Base-by-base conservation (phyloP, 75 land plant species). In the Pinus taeda region DNA sequence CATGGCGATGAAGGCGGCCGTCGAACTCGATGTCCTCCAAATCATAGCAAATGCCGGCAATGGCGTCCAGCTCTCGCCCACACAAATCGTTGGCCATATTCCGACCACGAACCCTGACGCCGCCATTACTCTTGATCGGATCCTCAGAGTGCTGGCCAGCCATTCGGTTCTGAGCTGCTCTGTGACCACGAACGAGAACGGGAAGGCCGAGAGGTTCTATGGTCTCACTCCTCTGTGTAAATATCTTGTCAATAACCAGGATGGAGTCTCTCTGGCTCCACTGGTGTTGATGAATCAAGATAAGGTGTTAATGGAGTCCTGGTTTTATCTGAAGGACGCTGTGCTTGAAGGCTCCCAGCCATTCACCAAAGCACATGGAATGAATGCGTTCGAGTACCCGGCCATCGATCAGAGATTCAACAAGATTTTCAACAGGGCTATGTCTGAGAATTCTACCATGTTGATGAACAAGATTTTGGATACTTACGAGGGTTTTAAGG, bases 281-380 rank as follows among this genome's bases (percentile, higher is more conserved):
- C 29, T 81, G 53, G 33, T 76, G 39, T 14, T 59, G 4, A 45
- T 80, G 61, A 59, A 49, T 60, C 82, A 80, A 57, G 82, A 80
- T 67, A 80, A 79, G 74, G 75, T 85, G 67, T 72, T 81, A 29
- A 57, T 78, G 26, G 76, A 80, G 15, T 64, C 65, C 21, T 81
- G 86, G 83, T 78, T 29, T 64, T 59, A 63, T 71, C 42, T 75
- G 39, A 63, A 79, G 17, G 85, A 57, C 11, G 76, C 84, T 24
- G 67, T 75, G 22, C 66, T 79, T n/a, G 64, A 66, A 9, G 78
- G 81, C 5, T 73, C 59, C 20, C 57, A 69, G n/a, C 87, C 87
- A 21, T 81, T 84, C 60, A 60, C 42, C 39, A 76, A 26, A 55
- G 89, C 87, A 1, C 71, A 79, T 76, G 87, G 84, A 36, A 76